Evolutionary conservation across 2,329 filamentous ascomycete genomes (phyloP), one percentile per base, ranked within the genome.

Genomic region (Diaporthe helianthi): DNA sequence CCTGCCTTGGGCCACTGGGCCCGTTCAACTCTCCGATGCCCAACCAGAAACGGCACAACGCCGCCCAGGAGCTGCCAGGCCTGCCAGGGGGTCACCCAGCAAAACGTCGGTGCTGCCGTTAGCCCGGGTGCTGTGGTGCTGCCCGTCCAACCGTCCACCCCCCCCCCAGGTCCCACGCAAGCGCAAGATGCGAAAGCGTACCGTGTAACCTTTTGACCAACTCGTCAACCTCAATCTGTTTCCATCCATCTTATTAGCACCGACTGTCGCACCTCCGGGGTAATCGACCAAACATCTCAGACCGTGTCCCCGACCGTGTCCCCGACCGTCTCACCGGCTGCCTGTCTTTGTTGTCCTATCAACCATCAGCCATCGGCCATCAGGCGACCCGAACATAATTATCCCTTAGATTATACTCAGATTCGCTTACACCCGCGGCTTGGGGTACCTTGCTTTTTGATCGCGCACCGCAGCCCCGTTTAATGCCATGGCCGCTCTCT

Each of bases 401-500:
- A 69, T 66, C 24, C 66, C 36, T 26, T 33, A 60, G 38, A 55
- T 69, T 65, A 69, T 67, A 31, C 38, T 52, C 60, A 60, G 53
- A 58, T 54, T 52, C 60, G 63, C 63, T 68, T 64, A 53, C 49
- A 41, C 44, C 46, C 49, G 52, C 52, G 53, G 66, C 52, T 46
- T 53, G 66, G 66, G 66, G 44, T 51, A 65, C 58, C 46, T 53
- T 69, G 63, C 53, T 29, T 41, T 41, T 44, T 49, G 65, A 58
- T 58, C 46, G 38, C 41, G 26, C 44, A 26, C 65, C 41, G 38
- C 38, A 52, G 2, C 51, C 41, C 61, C 31, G 22, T 24, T 60
- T 38, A 29, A 63, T 71, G 69, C 63, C 53, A 71, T 71, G 69
- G 63, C 67, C 61, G 54, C 63, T 41, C 67, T 58, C 46, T 71